Conservation (phyloP, 768 basidiomycete species). For the Suillus alpinus region DNA sequence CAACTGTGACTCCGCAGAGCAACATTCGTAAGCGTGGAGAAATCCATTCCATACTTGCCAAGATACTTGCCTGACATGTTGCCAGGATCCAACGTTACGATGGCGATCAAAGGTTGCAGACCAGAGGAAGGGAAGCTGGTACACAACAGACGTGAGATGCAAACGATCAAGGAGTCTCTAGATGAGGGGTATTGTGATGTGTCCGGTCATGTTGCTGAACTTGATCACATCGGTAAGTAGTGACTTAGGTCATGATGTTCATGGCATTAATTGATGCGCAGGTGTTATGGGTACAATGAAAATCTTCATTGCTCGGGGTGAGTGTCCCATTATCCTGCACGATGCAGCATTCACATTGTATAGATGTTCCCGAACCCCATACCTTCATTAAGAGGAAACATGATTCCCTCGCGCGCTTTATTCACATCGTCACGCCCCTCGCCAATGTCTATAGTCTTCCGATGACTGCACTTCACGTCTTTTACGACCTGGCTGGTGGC, state of each 20-base stretch:
- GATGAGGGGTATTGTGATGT: slow-evolving; percentile 83
- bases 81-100: slow-evolving; percentile 58
- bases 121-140: slow-evolving; percentile 63
- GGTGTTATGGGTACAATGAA: slow-evolving; percentile 62
- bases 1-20: slow-evolving; percentile 38
- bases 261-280: slow-evolving; percentile 22
- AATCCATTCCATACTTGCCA: background rate
- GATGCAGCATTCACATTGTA: slow-evolving; percentile 6
- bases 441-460: slow-evolving; percentile 73
- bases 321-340: background rate
- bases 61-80: slow-evolving; percentile 5
- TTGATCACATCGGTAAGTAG: slow-evolving; percentile 57
- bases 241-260: background rate
- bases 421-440: slow-evolving; percentile 64
- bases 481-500: slow-evolving; percentile 77
- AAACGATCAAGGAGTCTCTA: slow-evolving; percentile 68
- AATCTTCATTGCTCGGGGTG: slow-evolving; percentile 64
- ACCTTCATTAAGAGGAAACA: slow-evolving; percentile 51
- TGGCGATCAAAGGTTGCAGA: slow-evolving; percentile 71
- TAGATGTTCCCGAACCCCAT: slow-evolving; percentile 56
- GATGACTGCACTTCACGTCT: slow-evolving; percentile 74
- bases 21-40: slow-evolving; percentile 37
- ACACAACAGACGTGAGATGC: slow-evolving; percentile 65
- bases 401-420: slow-evolving; percentile 68
- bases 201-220: slow-evolving; percentile 59